Evolutionary conservation across 495 filamentous ascomycete genomes (phyloP).

Genomic region (Lindgomyces ingoldianus): DNA sequence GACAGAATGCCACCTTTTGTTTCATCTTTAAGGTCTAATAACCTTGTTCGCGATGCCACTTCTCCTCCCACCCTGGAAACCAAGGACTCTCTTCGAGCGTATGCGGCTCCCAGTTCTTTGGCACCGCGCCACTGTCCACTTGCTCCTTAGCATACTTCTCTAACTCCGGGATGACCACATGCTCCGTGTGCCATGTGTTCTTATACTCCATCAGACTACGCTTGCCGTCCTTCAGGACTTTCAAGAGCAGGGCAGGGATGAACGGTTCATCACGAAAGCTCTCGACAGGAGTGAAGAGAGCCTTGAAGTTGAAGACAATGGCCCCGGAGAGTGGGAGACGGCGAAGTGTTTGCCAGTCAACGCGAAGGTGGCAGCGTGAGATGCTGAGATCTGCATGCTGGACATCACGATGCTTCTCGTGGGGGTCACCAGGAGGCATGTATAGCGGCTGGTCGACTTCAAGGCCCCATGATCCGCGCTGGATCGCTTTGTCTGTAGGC

Average conservation of each 20-base stretch:
- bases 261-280: slow-evolving; percentile 75
- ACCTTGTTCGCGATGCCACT: slow-evolving; percentile 78
- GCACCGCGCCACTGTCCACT: slow-evolving; percentile 60
- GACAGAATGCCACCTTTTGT: not conserved
- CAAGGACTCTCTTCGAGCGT: slow-evolving; percentile 84
- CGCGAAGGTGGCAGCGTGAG: slow-evolving; percentile 70
- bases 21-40: slow-evolving; percentile 48
- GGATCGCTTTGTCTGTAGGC: slow-evolving; percentile 73
- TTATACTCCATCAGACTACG: slow-evolving; percentile 78
- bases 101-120: slow-evolving; percentile 65
- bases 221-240: slow-evolving; percentile 73
- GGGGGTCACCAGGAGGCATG: slow-evolving; percentile 73
- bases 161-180: slow-evolving; percentile 68
- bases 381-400: slow-evolving; percentile 61
- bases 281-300: slow-evolving; percentile 73
- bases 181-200: slow-evolving; percentile 79
- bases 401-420: slow-evolving; percentile 56
- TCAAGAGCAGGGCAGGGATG: slow-evolving; percentile 67
- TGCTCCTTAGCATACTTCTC: slow-evolving; percentile 73
- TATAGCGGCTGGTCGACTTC: slow-evolving; percentile 77
- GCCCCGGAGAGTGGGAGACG: slow-evolving; percentile 74
- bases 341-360: slow-evolving; percentile 90
- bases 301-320: slow-evolving; percentile 91
- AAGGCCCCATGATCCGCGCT: slow-evolving; percentile 85
- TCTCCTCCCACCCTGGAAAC: slow-evolving; percentile 81